Percentiles rank a stretch among this genome's conserved stretches.
phyloP scores from a whole-genome alignment of 2,329 filamentous ascomycete genomes.

The Phialocephala sp. region DNA sequence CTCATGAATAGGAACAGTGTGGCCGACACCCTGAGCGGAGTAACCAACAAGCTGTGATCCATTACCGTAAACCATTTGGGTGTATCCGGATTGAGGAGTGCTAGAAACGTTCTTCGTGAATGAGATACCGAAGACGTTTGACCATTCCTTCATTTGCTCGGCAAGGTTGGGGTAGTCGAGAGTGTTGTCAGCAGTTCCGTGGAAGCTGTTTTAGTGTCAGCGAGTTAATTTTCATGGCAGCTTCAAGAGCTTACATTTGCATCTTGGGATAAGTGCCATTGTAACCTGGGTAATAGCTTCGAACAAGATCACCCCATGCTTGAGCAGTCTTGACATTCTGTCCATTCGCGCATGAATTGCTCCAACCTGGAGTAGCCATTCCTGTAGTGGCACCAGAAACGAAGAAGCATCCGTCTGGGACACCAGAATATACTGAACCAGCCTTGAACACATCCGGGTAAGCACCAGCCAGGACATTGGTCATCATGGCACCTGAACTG shows the following conservation, averaged over 20 bases:
- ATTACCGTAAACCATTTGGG: constrained; percentile 44
- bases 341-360: constrained; percentile 53
- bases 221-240: neutral
- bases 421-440: constrained; percentile 50
- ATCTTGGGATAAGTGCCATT: constrained; percentile 49
- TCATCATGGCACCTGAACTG: constrained; percentile 52
- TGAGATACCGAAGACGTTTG: constrained; percentile 48
- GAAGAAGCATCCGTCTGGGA: constrained; percentile 51
- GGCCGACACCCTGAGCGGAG: constrained; percentile 41
- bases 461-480: constrained; percentile 53
- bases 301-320: constrained; percentile 55
- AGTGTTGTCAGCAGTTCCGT: constrained; percentile 47
- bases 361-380: constrained; percentile 55
- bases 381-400: constrained; percentile 49
- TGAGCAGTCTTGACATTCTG: constrained; percentile 43
- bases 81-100: constrained; percentile 41
- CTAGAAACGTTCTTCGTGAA: constrained; percentile 39
- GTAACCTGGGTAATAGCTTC: constrained; percentile 47
- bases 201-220: constrained; percentile 40
- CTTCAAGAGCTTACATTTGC: constrained; percentile 38
- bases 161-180: constrained; percentile 48
- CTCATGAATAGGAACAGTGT: constrained; percentile 41
- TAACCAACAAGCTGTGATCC: constrained; percentile 44
- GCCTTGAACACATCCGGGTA: constrained; percentile 55
- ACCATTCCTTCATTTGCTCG: constrained; percentile 54